phyloP scores from a whole-genome alignment of 2,329 filamentous ascomycete genomes.

The Sporothrix sp. region DNA sequence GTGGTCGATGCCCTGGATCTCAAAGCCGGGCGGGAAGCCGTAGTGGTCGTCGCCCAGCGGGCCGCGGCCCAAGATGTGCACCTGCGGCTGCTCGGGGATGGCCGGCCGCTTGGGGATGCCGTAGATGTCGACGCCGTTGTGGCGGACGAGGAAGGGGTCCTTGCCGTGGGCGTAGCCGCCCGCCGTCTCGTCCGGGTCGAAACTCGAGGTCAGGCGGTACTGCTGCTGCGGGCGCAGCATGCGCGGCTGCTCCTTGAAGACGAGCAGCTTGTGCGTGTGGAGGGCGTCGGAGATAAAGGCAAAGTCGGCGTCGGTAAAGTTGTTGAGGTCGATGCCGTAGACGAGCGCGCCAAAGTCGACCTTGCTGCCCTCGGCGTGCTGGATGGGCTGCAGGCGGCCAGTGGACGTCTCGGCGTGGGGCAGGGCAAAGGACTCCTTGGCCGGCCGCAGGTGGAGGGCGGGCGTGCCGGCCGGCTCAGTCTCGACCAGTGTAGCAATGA shows the following conservation, averaged over 20 bases:
- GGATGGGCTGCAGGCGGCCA: conserved; percentile 21
- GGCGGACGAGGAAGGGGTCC: conserved; percentile 25
- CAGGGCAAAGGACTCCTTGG: conserved; percentile 18
- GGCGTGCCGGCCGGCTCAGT: conserved; percentile 17
- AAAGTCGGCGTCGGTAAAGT: conserved; percentile 26
- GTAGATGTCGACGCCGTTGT: conserved; percentile 28
- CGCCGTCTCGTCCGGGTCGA: conserved; percentile 28
- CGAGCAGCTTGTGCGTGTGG: conserved; percentile 26
- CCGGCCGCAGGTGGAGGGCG: conserved; percentile 14
- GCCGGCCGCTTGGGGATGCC: conserved; percentile 25
- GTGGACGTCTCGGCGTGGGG: conserved; percentile 21
- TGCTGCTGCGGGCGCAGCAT: conserved; percentile 28
- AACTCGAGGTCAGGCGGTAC: conserved; percentile 26
- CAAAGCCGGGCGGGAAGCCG: conserved; percentile 29
- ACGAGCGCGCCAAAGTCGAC: conserved; percentile 28
- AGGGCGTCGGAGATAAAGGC: conserved; percentile 26
- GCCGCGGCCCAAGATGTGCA: conserved; percentile 29
- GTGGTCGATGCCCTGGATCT: conserved; percentile 30
- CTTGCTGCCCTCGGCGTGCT: conserved; percentile 22
- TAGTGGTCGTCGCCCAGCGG: conserved; percentile 26
- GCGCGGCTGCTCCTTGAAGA: conserved; percentile 29
- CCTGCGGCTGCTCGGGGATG: conserved; percentile 28
- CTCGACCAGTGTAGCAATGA: conserved; percentile 20
- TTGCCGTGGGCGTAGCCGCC: conserved; percentile 30
- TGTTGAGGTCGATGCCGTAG: conserved; percentile 29